Evolutionary conservation across 2,329 filamentous ascomycete species (phyloP).

Genomic region (Pezicula rhizophila): DNA sequence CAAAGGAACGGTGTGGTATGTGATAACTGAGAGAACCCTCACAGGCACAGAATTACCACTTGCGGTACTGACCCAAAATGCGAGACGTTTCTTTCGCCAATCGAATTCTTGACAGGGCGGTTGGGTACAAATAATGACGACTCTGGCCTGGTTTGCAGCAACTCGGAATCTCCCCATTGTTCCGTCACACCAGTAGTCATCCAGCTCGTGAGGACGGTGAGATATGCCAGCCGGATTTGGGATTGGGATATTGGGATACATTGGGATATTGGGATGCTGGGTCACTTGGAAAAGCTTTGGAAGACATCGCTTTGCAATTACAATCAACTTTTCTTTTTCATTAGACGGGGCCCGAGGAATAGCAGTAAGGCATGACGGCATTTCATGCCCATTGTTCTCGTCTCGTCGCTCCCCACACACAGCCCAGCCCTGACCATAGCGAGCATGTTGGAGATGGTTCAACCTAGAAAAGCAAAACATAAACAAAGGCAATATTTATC

Average conservation of each 20-base stretch:
- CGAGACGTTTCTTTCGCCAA: background rate
- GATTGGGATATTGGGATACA: background rate
- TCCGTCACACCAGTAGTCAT: background rate
- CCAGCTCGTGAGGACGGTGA: background rate
- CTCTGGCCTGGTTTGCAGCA: background rate
- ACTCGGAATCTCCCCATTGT: background rate
- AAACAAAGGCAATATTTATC: conserved; percentile 1
- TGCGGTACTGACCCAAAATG: background rate
- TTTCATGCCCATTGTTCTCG: conserved; percentile 1
- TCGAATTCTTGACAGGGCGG: background rate
- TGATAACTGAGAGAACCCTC: background rate
- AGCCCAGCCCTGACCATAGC: background rate
- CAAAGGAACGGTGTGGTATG: background rate
- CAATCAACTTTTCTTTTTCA: too few relatives aligned
- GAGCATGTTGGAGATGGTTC: conserved; percentile 7
- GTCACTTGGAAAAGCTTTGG: background rate
- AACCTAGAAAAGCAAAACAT: conserved; percentile 9
- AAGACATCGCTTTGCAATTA: background rate
- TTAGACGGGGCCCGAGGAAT: background rate
- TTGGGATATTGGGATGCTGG: background rate
- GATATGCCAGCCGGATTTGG: background rate
- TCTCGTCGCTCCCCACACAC: conserved; percentile 2
- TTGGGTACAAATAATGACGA: background rate
- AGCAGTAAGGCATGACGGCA: conserved; percentile 11
- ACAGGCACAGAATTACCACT: background rate